phyloP scores from a whole-genome alignment of 192 early-diverging fungal species.

The Gonapodya sp. region DNA sequence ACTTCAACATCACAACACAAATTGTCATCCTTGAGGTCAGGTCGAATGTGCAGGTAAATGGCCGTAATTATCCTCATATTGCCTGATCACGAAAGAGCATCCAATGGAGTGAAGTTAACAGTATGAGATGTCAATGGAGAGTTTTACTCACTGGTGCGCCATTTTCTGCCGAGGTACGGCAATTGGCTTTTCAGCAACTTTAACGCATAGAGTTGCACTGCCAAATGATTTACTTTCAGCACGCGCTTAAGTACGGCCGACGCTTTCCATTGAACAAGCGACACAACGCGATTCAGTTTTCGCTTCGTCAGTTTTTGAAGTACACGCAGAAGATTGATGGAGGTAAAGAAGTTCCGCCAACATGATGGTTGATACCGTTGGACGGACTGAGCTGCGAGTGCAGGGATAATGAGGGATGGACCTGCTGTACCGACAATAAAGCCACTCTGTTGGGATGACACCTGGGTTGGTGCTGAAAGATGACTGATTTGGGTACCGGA shows the following conservation, averaged over 20 bases:
- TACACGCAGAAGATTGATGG: slow-evolving; percentile 64
- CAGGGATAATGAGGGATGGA: background rate
- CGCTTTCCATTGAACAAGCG: slow-evolving; percentile 77
- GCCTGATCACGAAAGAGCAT: too few relatives aligned
- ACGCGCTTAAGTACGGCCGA: slow-evolving; percentile 69
- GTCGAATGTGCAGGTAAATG: slow-evolving; percentile 55
- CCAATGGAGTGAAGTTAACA: slow-evolving; percentile 12
- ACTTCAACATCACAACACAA: slow-evolving; percentile 57
- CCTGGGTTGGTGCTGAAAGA: background rate
- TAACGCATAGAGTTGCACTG: slow-evolving; percentile 59
- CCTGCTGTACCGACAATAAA: background rate
- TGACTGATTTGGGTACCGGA: background rate
- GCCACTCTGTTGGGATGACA: background rate
- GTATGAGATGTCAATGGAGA: background rate
- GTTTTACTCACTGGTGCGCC: slow-evolving; percentile 49
- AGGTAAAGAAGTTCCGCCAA: slow-evolving; percentile 53
- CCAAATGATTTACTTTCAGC: slow-evolving; percentile 57
- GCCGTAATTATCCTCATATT: slow-evolving; percentile 76
- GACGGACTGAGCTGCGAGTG: background rate
- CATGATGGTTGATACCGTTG: slow-evolving; percentile 12
- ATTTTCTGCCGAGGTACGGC: slow-evolving; percentile 68
- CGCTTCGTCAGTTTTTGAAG: slow-evolving; percentile 72
- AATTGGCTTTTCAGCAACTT: slow-evolving; percentile 75
- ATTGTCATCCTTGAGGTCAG: slow-evolving; percentile 59
- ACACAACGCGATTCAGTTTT: slow-evolving; percentile 63